phyloP scores from a whole-genome alignment of 441 rosid species.

The Theobroma grandiflorum region DNA sequence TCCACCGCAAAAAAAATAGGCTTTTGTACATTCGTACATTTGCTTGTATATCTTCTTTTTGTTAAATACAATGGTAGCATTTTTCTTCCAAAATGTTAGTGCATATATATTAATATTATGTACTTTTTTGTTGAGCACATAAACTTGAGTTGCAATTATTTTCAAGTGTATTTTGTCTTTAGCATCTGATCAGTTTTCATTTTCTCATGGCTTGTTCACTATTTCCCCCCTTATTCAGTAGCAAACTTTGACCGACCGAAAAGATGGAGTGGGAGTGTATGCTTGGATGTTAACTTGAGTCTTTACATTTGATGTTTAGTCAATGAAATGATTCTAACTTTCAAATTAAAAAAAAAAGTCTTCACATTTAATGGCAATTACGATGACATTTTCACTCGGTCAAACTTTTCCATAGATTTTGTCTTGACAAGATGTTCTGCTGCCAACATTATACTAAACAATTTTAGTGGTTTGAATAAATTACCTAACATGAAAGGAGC shows the following conservation, averaged over 20 bases:
- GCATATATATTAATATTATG: neutral
- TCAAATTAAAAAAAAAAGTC: too few relatives aligned
- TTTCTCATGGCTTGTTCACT: neutral
- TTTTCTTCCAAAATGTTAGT: neutral
- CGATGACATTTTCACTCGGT: neutral
- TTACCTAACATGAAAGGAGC: neutral
- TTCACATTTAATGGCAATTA: neutral
- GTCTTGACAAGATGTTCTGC: neutral
- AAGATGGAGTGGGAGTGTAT: neutral
- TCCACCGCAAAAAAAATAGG: conserved; percentile 13
- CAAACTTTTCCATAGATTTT: neutral
- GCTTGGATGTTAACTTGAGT: neutral
- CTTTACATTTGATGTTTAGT: neutral
- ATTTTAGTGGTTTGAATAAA: neutral
- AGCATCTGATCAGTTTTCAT: neutral
- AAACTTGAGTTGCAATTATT: neutral
- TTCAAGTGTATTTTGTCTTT: neutral
- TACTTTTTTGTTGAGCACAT: neutral
- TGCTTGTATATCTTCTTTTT: conserved; percentile 19
- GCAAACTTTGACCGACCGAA: neutral
- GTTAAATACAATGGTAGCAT: neutral
- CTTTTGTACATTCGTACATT: conserved; percentile 23
- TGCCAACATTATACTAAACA: neutral
- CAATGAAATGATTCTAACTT: too few relatives aligned
- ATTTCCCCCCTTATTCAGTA: neutral